Percentiles rank a stretch among this genome's conserved stretches.
Evolutionary conservation across 306 rosid species (phyloP).

Genomic region (Fagus sylvatica): DNA sequence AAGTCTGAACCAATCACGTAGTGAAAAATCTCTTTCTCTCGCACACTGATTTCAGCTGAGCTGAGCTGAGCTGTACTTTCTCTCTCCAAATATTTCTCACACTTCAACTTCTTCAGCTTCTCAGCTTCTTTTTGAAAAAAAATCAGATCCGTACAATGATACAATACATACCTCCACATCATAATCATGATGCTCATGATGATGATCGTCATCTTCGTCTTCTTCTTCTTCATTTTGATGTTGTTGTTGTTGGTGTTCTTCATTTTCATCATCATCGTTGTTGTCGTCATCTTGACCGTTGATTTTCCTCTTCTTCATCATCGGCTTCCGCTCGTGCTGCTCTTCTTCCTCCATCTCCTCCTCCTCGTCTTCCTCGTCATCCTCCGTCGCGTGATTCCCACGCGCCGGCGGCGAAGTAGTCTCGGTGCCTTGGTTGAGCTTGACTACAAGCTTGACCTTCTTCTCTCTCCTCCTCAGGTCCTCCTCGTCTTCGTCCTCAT

Average conservation of each 20-base stretch:
- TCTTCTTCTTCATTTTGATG: constrained; percentile 31
- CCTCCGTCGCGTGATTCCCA: constrained; percentile 39
- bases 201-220: constrained; percentile 14
- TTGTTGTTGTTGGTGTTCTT: constrained; percentile 27
- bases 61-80: constrained; percentile 51
- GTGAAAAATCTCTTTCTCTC: constrained; percentile 20
- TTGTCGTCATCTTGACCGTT: constrained; percentile 34
- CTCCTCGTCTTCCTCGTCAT: constrained; percentile 13
- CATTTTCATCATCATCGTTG: constrained; percentile 30
- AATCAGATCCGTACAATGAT: constrained; percentile 22
- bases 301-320: constrained; percentile 50
- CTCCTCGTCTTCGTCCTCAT: constrained; percentile 74
- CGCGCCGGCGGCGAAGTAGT: constrained; percentile 37
- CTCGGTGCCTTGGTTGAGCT: constrained; percentile 60
- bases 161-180: constrained; percentile 56
- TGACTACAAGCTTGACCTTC: constrained; percentile 85
- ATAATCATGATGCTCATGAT: constrained; percentile 44
- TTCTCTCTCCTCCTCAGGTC: constrained; percentile 71
- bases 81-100: constrained; percentile 18
- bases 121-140: background rate
- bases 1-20: constrained; percentile 61
- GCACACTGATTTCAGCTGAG: constrained; percentile 47
- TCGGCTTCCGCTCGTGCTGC: constrained; percentile 43
- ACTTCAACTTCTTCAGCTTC: constrained; percentile 2
- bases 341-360: constrained; percentile 28